Evolutionary conservation across 2,329 filamentous ascomycete genomes (phyloP).

Genomic region (Sporothrix euskadiensis): DNA sequence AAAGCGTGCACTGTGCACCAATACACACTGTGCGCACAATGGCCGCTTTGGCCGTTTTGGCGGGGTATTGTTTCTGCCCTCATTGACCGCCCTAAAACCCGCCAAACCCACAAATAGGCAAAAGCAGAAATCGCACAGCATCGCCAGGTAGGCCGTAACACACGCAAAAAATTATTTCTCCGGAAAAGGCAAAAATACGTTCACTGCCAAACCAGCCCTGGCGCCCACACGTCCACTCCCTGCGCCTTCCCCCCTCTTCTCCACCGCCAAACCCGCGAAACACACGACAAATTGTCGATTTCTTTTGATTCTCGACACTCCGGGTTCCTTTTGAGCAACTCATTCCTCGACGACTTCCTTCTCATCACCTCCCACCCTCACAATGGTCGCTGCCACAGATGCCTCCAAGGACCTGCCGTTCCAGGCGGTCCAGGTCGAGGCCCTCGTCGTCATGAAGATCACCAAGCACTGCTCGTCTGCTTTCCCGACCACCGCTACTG

Average conservation of each 20-base stretch:
- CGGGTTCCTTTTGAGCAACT: background rate
- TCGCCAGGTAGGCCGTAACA: background rate
- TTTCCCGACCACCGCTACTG: constrained; percentile 87
- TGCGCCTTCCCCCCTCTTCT: background rate
- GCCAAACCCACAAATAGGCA: constrained; percentile 27
- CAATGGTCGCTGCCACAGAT: constrained; percentile 45
- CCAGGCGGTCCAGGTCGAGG: constrained; percentile 90
- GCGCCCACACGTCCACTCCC: background rate
- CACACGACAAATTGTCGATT: background rate
- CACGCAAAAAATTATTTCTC: constrained; percentile 29
- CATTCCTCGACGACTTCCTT: background rate
- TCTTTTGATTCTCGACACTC: background rate
- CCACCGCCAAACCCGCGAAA: constrained; percentile 22
- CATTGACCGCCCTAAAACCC: constrained; percentile 13
- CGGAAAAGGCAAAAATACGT: constrained; percentile 27
- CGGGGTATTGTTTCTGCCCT: constrained; percentile 15
- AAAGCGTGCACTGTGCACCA: background rate
- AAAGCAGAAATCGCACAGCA: constrained; percentile 27
- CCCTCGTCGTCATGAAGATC: constrained; percentile 96
- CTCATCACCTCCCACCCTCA: background rate
- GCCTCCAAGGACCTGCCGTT: constrained; percentile 67
- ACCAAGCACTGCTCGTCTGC: constrained; percentile 89
- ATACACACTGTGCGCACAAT: background rate
- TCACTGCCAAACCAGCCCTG: constrained; percentile 12
- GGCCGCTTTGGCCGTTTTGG: constrained; percentile 8